These are phyloP conservation scores for Didymellaceae sp. DNA, from an alignment of 2,329 filamentous ascomycete genomes.

Conservation along the genomic window DNA sequence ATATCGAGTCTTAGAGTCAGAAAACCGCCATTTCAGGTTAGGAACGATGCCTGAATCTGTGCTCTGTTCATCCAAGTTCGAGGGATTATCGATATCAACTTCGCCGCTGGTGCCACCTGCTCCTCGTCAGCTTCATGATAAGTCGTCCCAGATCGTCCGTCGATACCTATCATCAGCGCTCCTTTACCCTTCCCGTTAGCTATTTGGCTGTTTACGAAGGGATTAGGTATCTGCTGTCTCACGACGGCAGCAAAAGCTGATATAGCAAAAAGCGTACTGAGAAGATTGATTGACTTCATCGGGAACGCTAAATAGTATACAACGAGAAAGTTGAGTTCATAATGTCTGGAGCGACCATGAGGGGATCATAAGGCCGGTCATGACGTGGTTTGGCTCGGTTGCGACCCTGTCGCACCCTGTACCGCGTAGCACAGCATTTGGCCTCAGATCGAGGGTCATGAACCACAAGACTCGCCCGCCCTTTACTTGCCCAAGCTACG, in stretches of 20 bases:
- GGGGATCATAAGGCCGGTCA: too few species aligned
- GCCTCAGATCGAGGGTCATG: too few species aligned
- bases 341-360: too few species aligned
- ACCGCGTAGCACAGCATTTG: too few species aligned
- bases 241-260: slow-evolving; percentile 28
- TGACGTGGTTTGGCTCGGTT: too few species aligned
- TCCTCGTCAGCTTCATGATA: neutral
- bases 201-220: slow-evolving; percentile 62
- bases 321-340: too few species aligned
- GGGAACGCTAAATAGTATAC: slow-evolving; percentile 18
- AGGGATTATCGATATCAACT: slow-evolving; percentile 68
- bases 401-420: too few species aligned
- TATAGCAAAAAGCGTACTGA: slow-evolving; percentile 18
- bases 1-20: slow-evolving; percentile 68
- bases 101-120: slow-evolving; percentile 68
- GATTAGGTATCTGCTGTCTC: slow-evolving; percentile 30
- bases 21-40: slow-evolving; percentile 73
- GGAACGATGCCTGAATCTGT: slow-evolving; percentile 70
- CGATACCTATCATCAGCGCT: slow-evolving; percentile 63
- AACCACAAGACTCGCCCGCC: too few species aligned
- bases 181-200: slow-evolving; percentile 65
- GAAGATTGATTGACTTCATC: slow-evolving; percentile 2
- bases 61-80: slow-evolving; percentile 65
- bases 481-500: too few species aligned
- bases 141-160: neutral